Evolutionary conservation across 1,284 basidiomycete species (phyloP).

Genomic region (Tylopilus sp.): DNA sequence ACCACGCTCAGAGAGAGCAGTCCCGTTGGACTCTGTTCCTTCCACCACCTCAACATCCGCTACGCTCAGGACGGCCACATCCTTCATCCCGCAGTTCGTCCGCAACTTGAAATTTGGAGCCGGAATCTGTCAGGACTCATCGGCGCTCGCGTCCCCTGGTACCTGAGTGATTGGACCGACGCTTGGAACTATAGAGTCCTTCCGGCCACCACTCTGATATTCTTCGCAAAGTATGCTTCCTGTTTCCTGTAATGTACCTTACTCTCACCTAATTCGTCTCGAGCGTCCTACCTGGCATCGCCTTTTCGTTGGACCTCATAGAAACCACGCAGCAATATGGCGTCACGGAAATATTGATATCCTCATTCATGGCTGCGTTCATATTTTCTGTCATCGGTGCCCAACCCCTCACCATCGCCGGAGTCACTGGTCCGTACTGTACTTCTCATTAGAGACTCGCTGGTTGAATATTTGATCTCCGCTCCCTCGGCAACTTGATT

Average conservation of each 20-base stretch:
- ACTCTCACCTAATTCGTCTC: slow-evolving; percentile 8
- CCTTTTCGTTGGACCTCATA: slow-evolving; percentile 94
- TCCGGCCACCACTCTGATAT: slow-evolving; percentile 80
- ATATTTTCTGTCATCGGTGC: slow-evolving; percentile 92
- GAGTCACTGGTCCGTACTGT: slow-evolving; percentile 83
- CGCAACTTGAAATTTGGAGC: slow-evolving; percentile 53
- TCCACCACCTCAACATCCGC: slow-evolving; percentile 12
- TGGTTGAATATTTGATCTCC: background rate
- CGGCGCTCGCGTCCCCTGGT: slow-evolving; percentile 83
- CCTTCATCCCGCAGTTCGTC: slow-evolving; percentile 10
- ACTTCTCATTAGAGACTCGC: slow-evolving; percentile 5
- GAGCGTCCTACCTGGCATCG: slow-evolving; percentile 89
- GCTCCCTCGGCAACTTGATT: background rate
- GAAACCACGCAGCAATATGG: slow-evolving; percentile 93
- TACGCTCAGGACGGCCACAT: slow-evolving; percentile 4
- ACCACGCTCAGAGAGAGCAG: background rate
- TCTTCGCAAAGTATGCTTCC: slow-evolving; percentile 78
- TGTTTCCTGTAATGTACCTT: background rate
- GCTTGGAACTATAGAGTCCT: slow-evolving; percentile 90
- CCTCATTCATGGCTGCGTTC: slow-evolving; percentile 91
- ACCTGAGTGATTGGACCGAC: slow-evolving; percentile 88
- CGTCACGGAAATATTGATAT: slow-evolving; percentile 86
- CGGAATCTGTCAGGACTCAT: slow-evolving; percentile 87
- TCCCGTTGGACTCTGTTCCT: background rate
- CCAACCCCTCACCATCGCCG: slow-evolving; percentile 94